Evolutionary conservation across 352 stramenopile genomes (phyloP).

Genomic region (Globisporangium sylvaticum): DNA sequence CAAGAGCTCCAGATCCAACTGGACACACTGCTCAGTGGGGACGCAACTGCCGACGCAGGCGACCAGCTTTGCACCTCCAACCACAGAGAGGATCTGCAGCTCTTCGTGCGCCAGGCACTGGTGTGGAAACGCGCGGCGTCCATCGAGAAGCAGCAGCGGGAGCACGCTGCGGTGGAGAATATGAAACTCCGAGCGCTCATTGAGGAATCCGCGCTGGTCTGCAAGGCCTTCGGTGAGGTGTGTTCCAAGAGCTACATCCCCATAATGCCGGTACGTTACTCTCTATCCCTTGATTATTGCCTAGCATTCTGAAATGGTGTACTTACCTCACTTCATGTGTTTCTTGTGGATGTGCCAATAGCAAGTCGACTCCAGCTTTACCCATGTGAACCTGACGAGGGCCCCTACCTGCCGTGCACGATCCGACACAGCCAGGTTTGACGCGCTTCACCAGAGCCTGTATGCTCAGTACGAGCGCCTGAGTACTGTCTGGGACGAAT

Average conservation of each 20-base stretch:
- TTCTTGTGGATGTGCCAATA: conserved; percentile 10
- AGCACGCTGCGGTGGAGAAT: neutral
- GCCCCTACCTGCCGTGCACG: neutral
- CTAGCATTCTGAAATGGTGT: neutral
- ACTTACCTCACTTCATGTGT: too few species aligned
- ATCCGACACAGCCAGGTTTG: conserved; percentile 17
- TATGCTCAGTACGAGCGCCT: conserved; percentile 20
- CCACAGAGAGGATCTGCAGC: neutral
- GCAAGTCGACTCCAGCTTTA: neutral
- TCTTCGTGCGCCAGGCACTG: neutral
- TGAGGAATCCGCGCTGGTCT: neutral
- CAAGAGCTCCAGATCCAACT: neutral
- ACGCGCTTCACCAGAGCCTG: conserved; percentile 21
- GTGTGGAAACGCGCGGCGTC: conserved; percentile 1
- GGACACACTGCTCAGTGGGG: conserved; percentile 22
- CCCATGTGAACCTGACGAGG: too few species aligned
- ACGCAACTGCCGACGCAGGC: conserved; percentile 56
- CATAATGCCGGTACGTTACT: neutral
- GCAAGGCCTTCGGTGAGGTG: neutral
- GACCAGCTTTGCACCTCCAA: neutral
- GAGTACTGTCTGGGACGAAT: conserved; percentile 16
- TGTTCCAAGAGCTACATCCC: neutral
- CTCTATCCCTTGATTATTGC: neutral
- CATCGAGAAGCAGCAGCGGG: neutral
- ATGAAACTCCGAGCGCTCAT: conserved; percentile 1